A percentile compares a stretch with the other conserved stretches of the same genome.
These are phyloP conservation scores for Salvia splendens DNA, from an alignment of 257 asterid genomes.

Conservation along the genomic window DNA sequence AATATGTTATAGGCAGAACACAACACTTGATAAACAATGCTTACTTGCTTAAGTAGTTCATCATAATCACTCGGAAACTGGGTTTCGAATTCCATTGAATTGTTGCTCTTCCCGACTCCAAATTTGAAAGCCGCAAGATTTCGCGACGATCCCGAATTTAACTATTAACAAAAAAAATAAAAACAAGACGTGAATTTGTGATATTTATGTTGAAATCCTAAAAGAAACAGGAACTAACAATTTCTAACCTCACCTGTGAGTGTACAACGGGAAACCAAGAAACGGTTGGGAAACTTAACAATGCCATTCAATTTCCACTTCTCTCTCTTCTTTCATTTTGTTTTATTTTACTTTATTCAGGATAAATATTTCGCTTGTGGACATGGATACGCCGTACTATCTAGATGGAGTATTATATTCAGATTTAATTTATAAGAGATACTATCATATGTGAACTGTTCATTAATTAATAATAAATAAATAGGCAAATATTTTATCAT, in stretches of 20 bases:
- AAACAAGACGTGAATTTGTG: too few relatives aligned
- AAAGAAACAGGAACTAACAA: not conserved
- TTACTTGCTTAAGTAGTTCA: slow-evolving; percentile 73
- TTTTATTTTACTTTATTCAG: not conserved
- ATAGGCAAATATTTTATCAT: too few relatives aligned
- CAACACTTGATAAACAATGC: not conserved
- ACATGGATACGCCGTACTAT: not conserved
- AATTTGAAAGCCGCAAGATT: slow-evolving; percentile 31
- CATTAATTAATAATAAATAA: too few relatives aligned
- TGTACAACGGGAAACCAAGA: slow-evolving; percentile 34
- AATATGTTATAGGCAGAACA: too few relatives aligned
- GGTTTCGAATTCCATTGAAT: slow-evolving; percentile 51
- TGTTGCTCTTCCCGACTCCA: slow-evolving; percentile 42
- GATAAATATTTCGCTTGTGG: slow-evolving; percentile 25
- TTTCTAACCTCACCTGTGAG: slow-evolving; percentile 6
- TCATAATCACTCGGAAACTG: slow-evolving; percentile 72
- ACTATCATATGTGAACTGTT: too few relatives aligned
- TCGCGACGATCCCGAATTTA: slow-evolving; percentile 11
- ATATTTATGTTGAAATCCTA: too few relatives aligned
- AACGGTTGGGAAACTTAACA: slow-evolving; percentile 43
- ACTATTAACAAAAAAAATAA: too few relatives aligned
- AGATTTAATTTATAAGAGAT: too few relatives aligned
- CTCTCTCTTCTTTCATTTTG: not conserved
- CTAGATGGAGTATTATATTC: too few relatives aligned
- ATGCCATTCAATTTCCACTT: slow-evolving; percentile 43